Conservation (phyloP, 169 alveolate species). For the Blepharisma undulans region DNA sequence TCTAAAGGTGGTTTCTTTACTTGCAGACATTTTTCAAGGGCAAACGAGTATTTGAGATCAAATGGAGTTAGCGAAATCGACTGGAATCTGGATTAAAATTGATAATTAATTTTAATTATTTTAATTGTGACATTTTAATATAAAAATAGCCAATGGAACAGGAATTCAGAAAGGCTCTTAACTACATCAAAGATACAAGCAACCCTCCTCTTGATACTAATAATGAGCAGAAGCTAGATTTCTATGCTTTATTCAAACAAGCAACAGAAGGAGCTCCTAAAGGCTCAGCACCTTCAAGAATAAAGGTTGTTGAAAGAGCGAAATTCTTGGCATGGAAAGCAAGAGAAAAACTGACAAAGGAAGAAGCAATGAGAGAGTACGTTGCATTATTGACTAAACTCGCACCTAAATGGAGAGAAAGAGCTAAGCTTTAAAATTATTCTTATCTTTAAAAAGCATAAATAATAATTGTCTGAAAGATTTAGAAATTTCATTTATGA, state of each 20-base stretch:
- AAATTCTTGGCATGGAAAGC: constrained; percentile 44
- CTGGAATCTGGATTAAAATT: constrained; percentile 33
- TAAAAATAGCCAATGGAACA: constrained; percentile 20
- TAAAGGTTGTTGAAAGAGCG: constrained; percentile 46
- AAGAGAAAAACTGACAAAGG: constrained; percentile 37
- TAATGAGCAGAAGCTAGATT: constrained; percentile 36
- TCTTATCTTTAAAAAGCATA: neutral
- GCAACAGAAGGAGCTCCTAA: constrained; percentile 43
- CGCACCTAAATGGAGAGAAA: constrained; percentile 38
- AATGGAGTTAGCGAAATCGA: constrained; percentile 20
- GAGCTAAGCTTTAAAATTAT: neutral
- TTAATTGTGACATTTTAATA: neutral
- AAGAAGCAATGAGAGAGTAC: constrained; percentile 43
- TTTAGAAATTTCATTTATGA: too few relatives aligned
- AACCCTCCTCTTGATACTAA: constrained; percentile 34
- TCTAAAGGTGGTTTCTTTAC: constrained; percentile 73
- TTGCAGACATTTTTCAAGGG: constrained; percentile 71
- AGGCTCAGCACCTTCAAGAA: constrained; percentile 37
- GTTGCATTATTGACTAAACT: constrained; percentile 26
- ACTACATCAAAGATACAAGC: constrained; percentile 19
- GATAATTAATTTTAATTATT: neutral
- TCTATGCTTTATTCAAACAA: constrained; percentile 42
- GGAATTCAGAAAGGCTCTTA: constrained; percentile 20
- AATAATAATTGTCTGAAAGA: neutral
- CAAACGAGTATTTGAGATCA: constrained; percentile 53